Base-by-base conservation (phyloP, 2,329 filamentous ascomycete genomes). In the Pseudocercospora fijiensis region DNA sequence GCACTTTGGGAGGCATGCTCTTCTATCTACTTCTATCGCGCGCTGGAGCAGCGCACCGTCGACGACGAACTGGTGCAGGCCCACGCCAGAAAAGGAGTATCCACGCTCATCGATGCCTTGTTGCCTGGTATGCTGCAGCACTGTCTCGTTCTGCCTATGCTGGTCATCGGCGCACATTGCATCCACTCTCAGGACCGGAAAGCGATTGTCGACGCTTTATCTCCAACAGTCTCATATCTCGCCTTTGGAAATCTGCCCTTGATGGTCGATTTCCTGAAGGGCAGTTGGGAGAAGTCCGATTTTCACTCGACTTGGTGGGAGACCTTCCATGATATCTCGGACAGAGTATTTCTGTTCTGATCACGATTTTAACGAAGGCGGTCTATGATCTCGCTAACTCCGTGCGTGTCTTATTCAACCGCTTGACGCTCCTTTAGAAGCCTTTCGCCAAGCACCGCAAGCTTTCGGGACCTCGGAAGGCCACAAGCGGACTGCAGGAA, bases 271-370 rank as follows among this genome's bases (percentile, higher is more conserved):
- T 67, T 65, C 22, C 27, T 67, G 33, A 60, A 59, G 26, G 49
- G 49, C 20, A 63, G 37, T 4, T 67, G 65, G 65, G 26, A 53
- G 24, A 61, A 51, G 30, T n/a, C 55, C 4, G 51, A 62, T 33
- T 20, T 64, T 53, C 24, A 62, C 6, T 58, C 57, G 16, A 61
- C 49, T 2, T 67, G 65, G 65, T 67, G 63, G 63, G 61, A 64
- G n/a, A 27, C 60, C 27, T 67, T 67, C 41, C 58, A 61, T 10
- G 27, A 57, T 26, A 60, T 67, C 27, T 63, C 65, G 9, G 62
- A 65, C 18, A 67, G 59, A 57, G 56, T 62, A 1, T 67, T 67
- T 37, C 22, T 67, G 30, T 67, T 67, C 45, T 67, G 51, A 67
- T 57, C 8, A 18, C 56, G 41, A 9, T 16, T 20, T 22, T 41